These are phyloP conservation scores for Sindora glabra DNA, from an alignment of 306 rosid species.

Conservation along the genomic window DNA sequence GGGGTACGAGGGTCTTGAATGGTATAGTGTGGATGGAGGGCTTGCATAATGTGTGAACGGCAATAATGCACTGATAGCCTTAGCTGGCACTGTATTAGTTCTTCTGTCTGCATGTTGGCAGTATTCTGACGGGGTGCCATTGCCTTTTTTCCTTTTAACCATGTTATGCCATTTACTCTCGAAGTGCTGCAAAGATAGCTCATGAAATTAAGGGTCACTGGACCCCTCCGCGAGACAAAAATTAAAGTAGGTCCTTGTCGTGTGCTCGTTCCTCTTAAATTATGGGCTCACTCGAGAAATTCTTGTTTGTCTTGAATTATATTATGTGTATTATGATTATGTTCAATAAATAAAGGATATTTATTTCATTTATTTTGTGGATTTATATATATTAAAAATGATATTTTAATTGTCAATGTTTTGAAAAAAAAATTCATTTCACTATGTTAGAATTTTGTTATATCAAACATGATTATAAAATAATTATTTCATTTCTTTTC, in stretches of 20 bases:
- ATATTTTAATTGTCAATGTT: no score
- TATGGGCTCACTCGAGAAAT: no score
- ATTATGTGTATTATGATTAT: no score
- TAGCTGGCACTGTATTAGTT: neutral
- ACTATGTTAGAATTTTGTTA: no score
- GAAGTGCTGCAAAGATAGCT: neutral
- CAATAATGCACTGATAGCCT: conserved; percentile 44
- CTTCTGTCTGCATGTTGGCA: neutral
- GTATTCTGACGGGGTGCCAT: neutral
- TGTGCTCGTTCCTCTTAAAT: neutral
- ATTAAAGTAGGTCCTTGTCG: neutral
- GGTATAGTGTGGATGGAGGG: neutral
- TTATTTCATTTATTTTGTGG: no score
- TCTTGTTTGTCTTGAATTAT: no score
- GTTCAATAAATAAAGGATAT: no score
- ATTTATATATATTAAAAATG: no score
- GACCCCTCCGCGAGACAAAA: neutral
- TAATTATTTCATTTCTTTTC: no score
- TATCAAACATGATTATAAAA: no score
- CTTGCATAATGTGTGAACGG: conserved; percentile 37
- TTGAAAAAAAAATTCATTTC: no score
- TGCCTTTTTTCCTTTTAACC: neutral
- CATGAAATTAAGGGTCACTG: neutral
- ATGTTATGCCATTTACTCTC: neutral
- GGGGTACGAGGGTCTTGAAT: neutral